Evolutionary conservation across 1,284 basidiomycete genomes (phyloP).

Genomic region (Heterobasidion parviporum): DNA sequence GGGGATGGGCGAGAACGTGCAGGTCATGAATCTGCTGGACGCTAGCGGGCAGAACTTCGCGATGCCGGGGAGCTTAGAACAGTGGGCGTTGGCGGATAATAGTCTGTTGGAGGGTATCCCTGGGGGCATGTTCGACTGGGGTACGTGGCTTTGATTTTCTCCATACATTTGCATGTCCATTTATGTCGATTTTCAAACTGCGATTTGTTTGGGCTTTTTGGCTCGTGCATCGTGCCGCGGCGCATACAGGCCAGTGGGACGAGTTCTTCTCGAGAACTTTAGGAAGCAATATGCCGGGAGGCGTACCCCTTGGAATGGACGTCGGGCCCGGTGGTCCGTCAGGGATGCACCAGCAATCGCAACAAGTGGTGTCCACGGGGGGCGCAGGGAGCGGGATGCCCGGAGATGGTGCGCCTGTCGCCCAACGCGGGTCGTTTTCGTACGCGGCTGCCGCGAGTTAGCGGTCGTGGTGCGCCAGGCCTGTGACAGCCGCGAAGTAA

Average conservation of each 20-base stretch:
- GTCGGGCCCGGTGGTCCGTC: not conserved
- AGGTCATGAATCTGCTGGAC: constrained; percentile 69
- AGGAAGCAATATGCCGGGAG: constrained; percentile 4
- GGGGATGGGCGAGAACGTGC: constrained; percentile 32
- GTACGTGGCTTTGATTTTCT: constrained; percentile 32
- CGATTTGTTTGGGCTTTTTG: not conserved
- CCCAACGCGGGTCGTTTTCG: too few species aligned
- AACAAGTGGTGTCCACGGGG: not conserved
- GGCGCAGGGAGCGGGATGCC: too few species aligned
- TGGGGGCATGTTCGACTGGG: constrained; percentile 84
- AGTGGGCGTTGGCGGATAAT: constrained; percentile 60
- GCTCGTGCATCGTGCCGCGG: not conserved
- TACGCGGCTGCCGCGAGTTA: too few species aligned
- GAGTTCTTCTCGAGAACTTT: constrained; percentile 51
- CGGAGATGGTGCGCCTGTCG: too few species aligned
- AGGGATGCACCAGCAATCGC: not conserved
- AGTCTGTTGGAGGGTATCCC: constrained; percentile 76
- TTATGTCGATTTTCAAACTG: not conserved
- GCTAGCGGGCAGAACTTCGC: constrained; percentile 19
- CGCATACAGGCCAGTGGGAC: constrained; percentile 62
- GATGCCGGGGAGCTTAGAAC: constrained; percentile 35
- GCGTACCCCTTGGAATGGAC: too few species aligned
- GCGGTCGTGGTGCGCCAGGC: too few species aligned
- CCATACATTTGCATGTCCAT: not conserved
- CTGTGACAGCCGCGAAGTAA: too few species aligned